These are phyloP conservation scores for Arbutus unedo DNA, from an alignment of 148 eudicot species.

Conservation along the genomic window DNA sequence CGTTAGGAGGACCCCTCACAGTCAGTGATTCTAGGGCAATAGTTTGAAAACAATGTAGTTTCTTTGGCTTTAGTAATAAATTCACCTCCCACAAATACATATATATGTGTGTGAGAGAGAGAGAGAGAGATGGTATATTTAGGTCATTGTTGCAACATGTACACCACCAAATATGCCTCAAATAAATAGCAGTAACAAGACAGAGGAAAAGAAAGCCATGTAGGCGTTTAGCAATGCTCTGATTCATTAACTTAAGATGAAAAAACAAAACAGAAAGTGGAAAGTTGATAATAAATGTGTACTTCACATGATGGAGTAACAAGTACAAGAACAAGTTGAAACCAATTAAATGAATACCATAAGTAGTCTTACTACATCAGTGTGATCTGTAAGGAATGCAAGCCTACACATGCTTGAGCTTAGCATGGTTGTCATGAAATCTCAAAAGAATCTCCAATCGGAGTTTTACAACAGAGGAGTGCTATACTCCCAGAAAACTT, in stretches of 20 bases:
- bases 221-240: not conserved
- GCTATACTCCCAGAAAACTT: too few species aligned
- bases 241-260: not conserved
- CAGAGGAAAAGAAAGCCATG: not conserved
- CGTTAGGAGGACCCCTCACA: too few species aligned
- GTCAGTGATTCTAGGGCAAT: too few species aligned
- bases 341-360: constrained; percentile 17
- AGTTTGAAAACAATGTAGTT: too few species aligned
- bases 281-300: not conserved
- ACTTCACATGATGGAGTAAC: not conserved
- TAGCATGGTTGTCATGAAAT: constrained; percentile 2
- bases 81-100: too few species aligned
- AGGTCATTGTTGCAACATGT: not conserved
- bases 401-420: constrained; percentile 28
- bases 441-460: not conserved
- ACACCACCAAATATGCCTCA: not conserved
- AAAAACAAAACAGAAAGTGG: not conserved
- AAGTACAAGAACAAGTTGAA: not conserved
- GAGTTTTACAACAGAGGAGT: not conserved
- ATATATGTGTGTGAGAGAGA: too few species aligned
- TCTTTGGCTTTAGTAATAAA: too few species aligned
- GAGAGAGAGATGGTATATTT: too few species aligned
- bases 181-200: not conserved
- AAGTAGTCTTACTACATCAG: constrained; percentile 16
- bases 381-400: constrained; percentile 17